Conservation (phyloP, 805 yeast genomes). For the Wickerhamiella shivajii region DNA sequence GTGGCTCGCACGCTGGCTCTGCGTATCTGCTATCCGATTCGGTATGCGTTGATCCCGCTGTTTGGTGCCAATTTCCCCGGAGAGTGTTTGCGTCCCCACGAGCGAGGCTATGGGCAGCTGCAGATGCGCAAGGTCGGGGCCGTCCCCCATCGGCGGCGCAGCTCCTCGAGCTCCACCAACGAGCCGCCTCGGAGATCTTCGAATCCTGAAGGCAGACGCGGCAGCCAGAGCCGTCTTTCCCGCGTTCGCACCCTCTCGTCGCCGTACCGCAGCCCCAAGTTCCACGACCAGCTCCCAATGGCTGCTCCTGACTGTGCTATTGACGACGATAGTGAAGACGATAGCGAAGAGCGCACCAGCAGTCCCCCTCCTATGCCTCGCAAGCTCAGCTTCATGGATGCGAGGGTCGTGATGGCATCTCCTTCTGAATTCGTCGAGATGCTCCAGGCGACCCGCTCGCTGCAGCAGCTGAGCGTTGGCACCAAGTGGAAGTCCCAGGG, state of each 20-base stretch:
- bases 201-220: not conserved
- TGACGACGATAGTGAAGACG: constrained; percentile 15
- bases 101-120: constrained; percentile 52
- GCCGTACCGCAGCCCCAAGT: too few relatives aligned
- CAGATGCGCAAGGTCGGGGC: constrained; percentile 18
- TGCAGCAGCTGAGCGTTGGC: constrained; percentile 27
- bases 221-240: not conserved
- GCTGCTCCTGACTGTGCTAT: constrained; percentile 14
- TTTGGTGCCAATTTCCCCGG: constrained; percentile 61
- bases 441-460: constrained; percentile 29
- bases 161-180: not conserved
- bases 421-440: constrained; percentile 28
- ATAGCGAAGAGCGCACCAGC: constrained; percentile 9
- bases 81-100: constrained; percentile 43
- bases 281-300: too few relatives aligned
- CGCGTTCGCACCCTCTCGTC: not conserved
- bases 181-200: not conserved
- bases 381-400: constrained; percentile 18
- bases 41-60: constrained; percentile 62
- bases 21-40: constrained; percentile 61
- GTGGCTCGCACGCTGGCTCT: constrained; percentile 54
- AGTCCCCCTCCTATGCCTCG: constrained; percentile 25
- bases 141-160: constrained; percentile 1
- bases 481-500: constrained; percentile 19
- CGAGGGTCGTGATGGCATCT: constrained; percentile 14